Conservation (phyloP, 257 asterid genomes). For the Solanum neorickii region DNA sequence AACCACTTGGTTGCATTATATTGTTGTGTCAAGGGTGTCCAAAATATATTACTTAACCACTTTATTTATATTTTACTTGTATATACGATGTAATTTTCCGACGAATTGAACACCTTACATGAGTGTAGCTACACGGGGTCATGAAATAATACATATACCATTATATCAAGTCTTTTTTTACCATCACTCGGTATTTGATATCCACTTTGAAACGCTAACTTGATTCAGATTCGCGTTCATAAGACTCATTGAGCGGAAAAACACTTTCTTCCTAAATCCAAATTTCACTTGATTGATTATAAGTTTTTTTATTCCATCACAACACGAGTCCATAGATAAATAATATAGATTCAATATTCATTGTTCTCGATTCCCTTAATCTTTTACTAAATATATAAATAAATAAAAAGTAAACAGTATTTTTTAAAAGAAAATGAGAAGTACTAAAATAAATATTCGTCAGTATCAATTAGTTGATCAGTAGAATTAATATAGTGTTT, state of each 20-base stretch:
- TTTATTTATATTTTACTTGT: no score
- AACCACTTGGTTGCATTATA: no score
- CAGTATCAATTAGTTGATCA: not conserved
- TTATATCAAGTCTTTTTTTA: not conserved
- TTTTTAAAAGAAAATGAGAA: not conserved
- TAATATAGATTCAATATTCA: not conserved
- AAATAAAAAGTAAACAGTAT: not conserved
- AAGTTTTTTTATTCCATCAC: not conserved
- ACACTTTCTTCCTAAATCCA: not conserved
- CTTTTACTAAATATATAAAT: not conserved
- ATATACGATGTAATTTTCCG: no score
- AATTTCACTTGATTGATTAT: not conserved
- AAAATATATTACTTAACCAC: no score
- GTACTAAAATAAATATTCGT: not conserved
- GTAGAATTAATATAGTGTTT: not conserved
- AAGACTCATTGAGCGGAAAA: not conserved
- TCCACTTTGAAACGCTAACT: not conserved
- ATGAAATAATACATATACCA: not conserved
- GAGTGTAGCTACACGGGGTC: not conserved
- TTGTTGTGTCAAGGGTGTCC: no score
- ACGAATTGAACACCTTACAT: not conserved
- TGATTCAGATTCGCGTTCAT: not conserved
- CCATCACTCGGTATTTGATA: no score
- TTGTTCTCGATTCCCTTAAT: not conserved
- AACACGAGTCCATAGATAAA: not conserved